Base-by-base conservation (phyloP, 805 yeast genomes). In the Yueomyces sinensis region DNA sequence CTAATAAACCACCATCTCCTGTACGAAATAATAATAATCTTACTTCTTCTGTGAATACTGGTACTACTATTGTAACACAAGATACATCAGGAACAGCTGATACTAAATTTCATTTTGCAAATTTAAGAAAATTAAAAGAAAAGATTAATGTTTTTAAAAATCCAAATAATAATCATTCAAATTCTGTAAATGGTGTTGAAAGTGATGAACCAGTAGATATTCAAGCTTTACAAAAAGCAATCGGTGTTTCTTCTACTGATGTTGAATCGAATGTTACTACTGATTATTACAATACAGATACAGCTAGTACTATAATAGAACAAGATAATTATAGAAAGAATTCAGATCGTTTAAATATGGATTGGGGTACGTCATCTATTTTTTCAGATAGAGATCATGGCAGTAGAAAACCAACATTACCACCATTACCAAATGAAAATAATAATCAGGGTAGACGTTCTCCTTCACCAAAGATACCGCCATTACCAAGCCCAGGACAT, bases 221-320 rank as follows among this genome's bases (percentile, higher is more conserved):
- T 17, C 52, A 49, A 32, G 61, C 58, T 5, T 38, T 57, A n/a
- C 59, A 57, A 38, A 55, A 56, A 31, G 61, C 58, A 2, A 56
- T 57, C 29, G 62, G 60, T 20, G 53, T 53, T 6, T 37, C 45
- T 0, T 41, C 52, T 4, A 17, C 39, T 13, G 32, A 37, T 22
- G 38, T 38, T 18, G 45, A 41, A 13, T 46, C 40, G 20, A 46
- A 45, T n/a, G 38, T 34, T 13, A 37, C 37, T 9, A 30, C 28
- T 5, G 29, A 30, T 24, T 35, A 32, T 2, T 9, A 23, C 23
- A 3, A 11, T n/a, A 6, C 6, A 23, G 4, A 17, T 29, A 5
- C n/a, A 17, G n/a, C n/a, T 13, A 2, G 11, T 16, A 5, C 20
- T 16, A 4, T 9, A 4, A 22, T 20, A n/a, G 19, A 17, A 16